Evolutionary conservation across 2,329 filamentous ascomycete genomes (phyloP).

Genomic region (Fusarium sp.): DNA sequence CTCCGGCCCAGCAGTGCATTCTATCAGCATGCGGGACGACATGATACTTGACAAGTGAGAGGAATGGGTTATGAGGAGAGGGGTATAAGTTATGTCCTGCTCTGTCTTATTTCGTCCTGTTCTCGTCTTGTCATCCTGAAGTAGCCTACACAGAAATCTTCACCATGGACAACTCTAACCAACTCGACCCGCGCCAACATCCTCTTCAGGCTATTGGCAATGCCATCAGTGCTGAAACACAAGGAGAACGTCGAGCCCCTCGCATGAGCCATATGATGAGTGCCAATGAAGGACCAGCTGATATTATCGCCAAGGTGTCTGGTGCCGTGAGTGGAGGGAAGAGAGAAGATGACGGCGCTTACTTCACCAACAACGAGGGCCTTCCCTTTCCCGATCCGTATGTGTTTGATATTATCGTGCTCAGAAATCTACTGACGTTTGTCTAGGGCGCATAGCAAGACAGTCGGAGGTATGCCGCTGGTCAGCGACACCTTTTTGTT

Average conservation of each 20-base stretch:
- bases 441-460: conserved; percentile 5
- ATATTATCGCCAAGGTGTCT: conserved; percentile 11
- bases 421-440: fast-evolving
- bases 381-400: conserved; percentile 4
- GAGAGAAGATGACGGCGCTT: background rate
- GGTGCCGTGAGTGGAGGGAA: background rate
- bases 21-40: background rate
- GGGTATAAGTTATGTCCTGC: background rate
- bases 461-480: background rate
- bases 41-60: background rate
- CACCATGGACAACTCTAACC: conserved; percentile 15
- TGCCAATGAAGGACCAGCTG: conserved; percentile 1
- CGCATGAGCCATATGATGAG: background rate
- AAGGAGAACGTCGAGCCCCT: background rate
- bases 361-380: conserved; percentile 13
- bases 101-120: background rate
- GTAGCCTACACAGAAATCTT: background rate
- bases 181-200: conserved; percentile 9
- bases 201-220: conserved; percentile 3
- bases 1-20: background rate
- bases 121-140: background rate
- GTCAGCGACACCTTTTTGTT: conserved; percentile 5
- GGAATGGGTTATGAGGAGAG: background rate
- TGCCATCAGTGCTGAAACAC: background rate
- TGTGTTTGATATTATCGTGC: background rate